phyloP scores from a whole-genome alignment of 352 stramenopile genomes.

The Globisporangium carolinianum region DNA sequence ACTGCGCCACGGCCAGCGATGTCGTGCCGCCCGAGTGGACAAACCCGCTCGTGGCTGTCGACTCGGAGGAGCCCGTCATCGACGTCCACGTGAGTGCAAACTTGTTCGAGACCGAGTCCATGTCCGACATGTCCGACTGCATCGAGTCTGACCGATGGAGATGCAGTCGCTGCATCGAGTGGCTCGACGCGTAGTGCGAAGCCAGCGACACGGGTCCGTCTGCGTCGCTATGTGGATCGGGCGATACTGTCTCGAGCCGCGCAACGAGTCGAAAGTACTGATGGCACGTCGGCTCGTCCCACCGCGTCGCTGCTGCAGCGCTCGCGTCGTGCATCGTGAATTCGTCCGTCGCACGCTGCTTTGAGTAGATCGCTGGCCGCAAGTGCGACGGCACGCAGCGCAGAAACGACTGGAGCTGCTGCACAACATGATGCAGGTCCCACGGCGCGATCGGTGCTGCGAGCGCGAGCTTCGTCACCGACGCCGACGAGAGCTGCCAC shows the following conservation, averaged over 20 bases:
- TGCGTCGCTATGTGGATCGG: not conserved
- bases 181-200: not conserved
- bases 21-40: not conserved
- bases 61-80: conserved; percentile 35
- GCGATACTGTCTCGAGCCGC: conserved; percentile 2
- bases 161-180: not conserved
- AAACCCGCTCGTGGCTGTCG: conserved; percentile 11
- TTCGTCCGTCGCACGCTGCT: conserved; percentile 17
- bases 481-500: conserved; percentile 39
- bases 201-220: not conserved
- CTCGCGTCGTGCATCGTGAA: conserved; percentile 14
- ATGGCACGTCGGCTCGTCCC: conserved; percentile 2
- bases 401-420: conserved; percentile 48
- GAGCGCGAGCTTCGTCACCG: conserved; percentile 42
- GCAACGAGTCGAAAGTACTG: conserved; percentile 14
- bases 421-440: conserved; percentile 51
- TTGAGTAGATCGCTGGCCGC: conserved; percentile 38
- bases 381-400: conserved; percentile 45
- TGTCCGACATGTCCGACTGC: conserved; percentile 67
- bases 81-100: conserved; percentile 27
- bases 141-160: conserved; percentile 53
- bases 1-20: not conserved
- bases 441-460: conserved; percentile 42
- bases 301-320: not conserved
- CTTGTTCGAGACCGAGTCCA: conserved; percentile 41